Evolutionary conservation across 2,329 filamentous ascomycete species (phyloP).

Genomic region (Colletotrichum lindemuthianum): DNA sequence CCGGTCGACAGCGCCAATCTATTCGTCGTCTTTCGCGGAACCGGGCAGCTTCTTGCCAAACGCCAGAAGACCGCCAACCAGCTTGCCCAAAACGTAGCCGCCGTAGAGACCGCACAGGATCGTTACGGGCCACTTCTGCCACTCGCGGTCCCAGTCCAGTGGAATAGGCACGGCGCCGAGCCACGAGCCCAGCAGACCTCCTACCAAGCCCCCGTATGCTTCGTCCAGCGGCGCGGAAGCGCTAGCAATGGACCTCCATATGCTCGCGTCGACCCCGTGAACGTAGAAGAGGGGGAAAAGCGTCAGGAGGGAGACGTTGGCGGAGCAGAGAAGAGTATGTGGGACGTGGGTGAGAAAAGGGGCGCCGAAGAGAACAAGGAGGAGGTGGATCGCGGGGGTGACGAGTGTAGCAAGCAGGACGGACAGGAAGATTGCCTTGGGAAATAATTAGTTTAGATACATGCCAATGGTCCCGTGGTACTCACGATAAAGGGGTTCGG

Average conservation of each 20-base stretch:
- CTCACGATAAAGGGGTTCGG: constrained; percentile 59
- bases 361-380: constrained; percentile 89
- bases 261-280: constrained; percentile 77
- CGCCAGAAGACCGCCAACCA: constrained; percentile 63
- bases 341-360: constrained; percentile 83
- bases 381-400: constrained; percentile 68
- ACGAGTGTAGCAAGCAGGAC: constrained; percentile 74
- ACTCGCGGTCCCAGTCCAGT: constrained; percentile 97
- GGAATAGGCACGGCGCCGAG: constrained; percentile 94
- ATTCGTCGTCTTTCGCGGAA: constrained; percentile 22
- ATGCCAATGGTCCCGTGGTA: constrained; percentile 8
- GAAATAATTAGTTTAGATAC: background rate
- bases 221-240: constrained; percentile 80
- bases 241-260: constrained; percentile 77
- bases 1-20: background rate
- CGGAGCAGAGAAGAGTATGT: constrained; percentile 82
- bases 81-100: constrained; percentile 78
- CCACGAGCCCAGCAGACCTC: constrained; percentile 85
- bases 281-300: constrained; percentile 86
- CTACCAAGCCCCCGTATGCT: constrained; percentile 83
- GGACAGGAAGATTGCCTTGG: constrained; percentile 57
- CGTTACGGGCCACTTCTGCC: constrained; percentile 98
- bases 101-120: constrained; percentile 84
- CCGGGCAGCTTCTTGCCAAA: constrained; percentile 56
- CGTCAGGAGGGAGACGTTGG: constrained; percentile 83